These are phyloP conservation scores for Fusarium albosuccineum DNA, from an alignment of 2,329 filamentous ascomycete genomes.

Conservation along the genomic window DNA sequence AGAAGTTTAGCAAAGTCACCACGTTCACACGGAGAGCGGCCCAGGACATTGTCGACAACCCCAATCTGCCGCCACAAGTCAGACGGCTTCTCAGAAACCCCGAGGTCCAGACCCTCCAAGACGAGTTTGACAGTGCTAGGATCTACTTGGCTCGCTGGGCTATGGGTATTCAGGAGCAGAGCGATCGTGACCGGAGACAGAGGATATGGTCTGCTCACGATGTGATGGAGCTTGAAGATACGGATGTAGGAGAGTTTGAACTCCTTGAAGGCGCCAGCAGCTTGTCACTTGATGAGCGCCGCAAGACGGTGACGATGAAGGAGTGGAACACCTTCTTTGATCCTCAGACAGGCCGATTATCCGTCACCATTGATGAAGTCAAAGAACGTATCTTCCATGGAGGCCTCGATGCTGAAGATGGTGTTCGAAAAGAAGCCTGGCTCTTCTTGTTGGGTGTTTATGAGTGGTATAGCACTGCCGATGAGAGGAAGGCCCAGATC, in stretches of 20 bases:
- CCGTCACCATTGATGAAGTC: slow-evolving; percentile 88
- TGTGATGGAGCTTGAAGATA: slow-evolving; percentile 93
- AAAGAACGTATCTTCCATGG: slow-evolving; percentile 99
- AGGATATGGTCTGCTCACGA: slow-evolving; percentile 95
- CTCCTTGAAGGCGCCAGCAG: slow-evolving; percentile 84
- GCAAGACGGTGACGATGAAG: slow-evolving; percentile 80
- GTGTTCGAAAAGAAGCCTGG: slow-evolving; percentile 96
- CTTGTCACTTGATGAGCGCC: slow-evolving; percentile 80
- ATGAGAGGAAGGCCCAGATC: slow-evolving; percentile 85
- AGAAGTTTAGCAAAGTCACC: slow-evolving; percentile 97
- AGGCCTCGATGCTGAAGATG: slow-evolving; percentile 88
- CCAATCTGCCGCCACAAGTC: slow-evolving; percentile 89
- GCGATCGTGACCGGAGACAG: slow-evolving; percentile 86
- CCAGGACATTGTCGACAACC: slow-evolving; percentile 91
- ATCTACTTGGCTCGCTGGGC: slow-evolving; percentile 97
- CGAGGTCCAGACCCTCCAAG: slow-evolving; percentile 93
- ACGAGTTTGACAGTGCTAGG: slow-evolving; percentile 96
- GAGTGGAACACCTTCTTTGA: slow-evolving; percentile 98
- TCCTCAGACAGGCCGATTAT: slow-evolving; percentile 76
- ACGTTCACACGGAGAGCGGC: slow-evolving; percentile 94
- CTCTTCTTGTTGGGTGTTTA: slow-evolving; percentile 92
- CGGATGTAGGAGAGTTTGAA: slow-evolving; percentile 95
- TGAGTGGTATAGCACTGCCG: slow-evolving; percentile 89
- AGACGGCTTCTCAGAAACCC: slow-evolving; percentile 87
- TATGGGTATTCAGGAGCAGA: slow-evolving; percentile 98